Conservation (phyloP, 2,329 filamentous ascomycete species). For the Alternaria brassicae region DNA sequence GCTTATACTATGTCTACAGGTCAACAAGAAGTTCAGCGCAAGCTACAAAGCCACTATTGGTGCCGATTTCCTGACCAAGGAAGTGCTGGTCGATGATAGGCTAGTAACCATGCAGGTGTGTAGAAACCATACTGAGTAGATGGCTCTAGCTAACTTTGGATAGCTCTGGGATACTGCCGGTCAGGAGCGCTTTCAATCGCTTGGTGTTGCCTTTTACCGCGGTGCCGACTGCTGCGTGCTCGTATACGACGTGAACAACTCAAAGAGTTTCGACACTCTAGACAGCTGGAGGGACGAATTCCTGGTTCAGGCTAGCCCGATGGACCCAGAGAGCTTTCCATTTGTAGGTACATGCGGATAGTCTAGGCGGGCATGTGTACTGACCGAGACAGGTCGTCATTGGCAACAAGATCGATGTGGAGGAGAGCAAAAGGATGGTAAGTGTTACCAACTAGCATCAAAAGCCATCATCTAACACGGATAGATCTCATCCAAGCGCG, state of each 20-base stretch:
- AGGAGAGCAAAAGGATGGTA: constrained; percentile 94
- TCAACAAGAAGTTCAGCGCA: constrained; percentile 99
- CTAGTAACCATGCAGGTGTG: constrained; percentile 96
- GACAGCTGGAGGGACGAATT: constrained; percentile 99
- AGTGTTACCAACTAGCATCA: constrained; percentile 34
- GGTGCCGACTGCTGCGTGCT: constrained; percentile 97
- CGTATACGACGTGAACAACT: constrained; percentile 98
- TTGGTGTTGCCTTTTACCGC: constrained; percentile 96
- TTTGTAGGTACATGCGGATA: constrained; percentile 70
- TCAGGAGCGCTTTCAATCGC: constrained; percentile 95
- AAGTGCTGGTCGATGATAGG: constrained; percentile 95
- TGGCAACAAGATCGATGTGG: constrained; percentile 98
- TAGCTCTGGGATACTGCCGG: constrained; percentile 98
- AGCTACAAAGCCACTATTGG: constrained; percentile 99
- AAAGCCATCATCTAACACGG: constrained; percentile 16
- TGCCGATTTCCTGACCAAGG: constrained; percentile 97
- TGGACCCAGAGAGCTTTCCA: constrained; percentile 96
- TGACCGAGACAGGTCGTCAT: constrained; percentile 75
- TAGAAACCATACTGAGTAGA: constrained; percentile 13
- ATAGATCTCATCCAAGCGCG: constrained; percentile 91
- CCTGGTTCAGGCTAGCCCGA: constrained; percentile 92
- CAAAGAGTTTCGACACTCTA: constrained; percentile 97
- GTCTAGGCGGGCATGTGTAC: background rate
- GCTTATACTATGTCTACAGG: constrained; percentile 61
- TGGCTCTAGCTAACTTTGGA: constrained; percentile 26